phyloP scores from a whole-genome alignment of 225 moss, liverwort and hornwort genomes.

The Bryoerythrophyllum caledonicum region DNA sequence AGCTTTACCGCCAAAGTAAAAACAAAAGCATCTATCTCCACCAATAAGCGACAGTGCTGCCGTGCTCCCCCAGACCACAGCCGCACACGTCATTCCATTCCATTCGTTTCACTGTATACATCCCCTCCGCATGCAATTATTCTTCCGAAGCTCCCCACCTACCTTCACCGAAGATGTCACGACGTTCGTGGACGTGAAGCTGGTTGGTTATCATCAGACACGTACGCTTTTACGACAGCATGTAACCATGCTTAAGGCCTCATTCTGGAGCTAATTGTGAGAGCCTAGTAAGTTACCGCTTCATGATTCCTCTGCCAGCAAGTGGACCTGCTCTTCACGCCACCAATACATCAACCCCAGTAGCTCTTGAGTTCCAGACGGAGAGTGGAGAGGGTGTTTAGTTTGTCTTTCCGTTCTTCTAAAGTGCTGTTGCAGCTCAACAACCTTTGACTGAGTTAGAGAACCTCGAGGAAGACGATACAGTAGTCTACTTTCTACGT shows the following conservation, averaged over 20 bases:
- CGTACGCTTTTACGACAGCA: background rate
- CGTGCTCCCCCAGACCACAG: slow-evolving; percentile 2
- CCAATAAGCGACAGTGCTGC: background rate
- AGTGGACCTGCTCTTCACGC: too few species aligned
- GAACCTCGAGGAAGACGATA: background rate
- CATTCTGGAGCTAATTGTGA: background rate
- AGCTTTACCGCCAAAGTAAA: too few species aligned
- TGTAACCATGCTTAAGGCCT: too few species aligned
- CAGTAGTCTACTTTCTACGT: background rate
- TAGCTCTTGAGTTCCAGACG: background rate
- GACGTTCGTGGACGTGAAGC: too few species aligned
- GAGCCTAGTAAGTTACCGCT: background rate
- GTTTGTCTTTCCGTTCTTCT: background rate
- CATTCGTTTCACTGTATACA: background rate
- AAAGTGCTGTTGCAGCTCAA: background rate
- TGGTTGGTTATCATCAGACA: too few species aligned
- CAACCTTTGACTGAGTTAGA: background rate
- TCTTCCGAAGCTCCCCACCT: background rate
- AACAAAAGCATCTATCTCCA: background rate
- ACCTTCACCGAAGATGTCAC: background rate
- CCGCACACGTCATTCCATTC: background rate
- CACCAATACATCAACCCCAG: background rate
- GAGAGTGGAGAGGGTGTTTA: background rate
- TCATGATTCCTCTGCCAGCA: background rate
- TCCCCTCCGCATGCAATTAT: background rate